These are phyloP conservation scores for Aureobasidium sp. DNA, from an alignment of 2,329 filamentous ascomycete genomes.

Conservation along the genomic window DNA sequence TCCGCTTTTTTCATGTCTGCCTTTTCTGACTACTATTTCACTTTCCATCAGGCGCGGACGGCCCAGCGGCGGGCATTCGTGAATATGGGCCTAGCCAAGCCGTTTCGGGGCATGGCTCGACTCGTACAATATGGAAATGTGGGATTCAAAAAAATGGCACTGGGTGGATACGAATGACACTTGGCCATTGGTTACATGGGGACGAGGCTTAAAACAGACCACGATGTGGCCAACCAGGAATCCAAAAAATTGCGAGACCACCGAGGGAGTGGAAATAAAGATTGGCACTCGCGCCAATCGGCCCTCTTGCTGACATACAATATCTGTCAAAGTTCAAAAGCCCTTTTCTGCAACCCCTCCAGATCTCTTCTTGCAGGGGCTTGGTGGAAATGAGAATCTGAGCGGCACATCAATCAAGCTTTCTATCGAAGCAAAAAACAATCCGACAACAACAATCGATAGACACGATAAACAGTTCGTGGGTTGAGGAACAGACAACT, in stretches of 20 bases:
- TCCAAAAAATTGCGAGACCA: not conserved
- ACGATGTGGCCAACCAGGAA: not conserved
- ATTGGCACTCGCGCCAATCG: conserved; percentile 4
- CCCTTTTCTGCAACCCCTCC: not conserved
- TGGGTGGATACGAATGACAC: conserved; percentile 3
- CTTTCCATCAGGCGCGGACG: not conserved
- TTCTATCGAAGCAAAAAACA: not conserved
- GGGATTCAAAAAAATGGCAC: conserved; percentile 1
- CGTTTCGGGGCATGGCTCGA: conserved; percentile 3
- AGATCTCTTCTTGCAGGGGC: not conserved
- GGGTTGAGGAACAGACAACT: no score
- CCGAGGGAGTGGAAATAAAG: conserved; percentile 12
- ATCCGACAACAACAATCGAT: conserved; percentile 8
- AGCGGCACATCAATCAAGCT: conserved; percentile 6
- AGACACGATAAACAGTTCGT: conserved; percentile 1
- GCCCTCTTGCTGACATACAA: not conserved
- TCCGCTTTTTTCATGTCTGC: conserved; percentile 2
- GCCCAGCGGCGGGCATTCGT: conserved; percentile 9
- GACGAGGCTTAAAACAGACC: not conserved
- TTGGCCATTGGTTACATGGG: not conserved
- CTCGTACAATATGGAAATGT: conserved; percentile 1
- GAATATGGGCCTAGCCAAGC: conserved; percentile 13
- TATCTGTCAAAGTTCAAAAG: not conserved
- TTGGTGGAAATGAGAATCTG: conserved; percentile 9
- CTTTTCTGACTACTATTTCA: not conserved